Conservation (phyloP, 805 yeast genomes). For the Sugiyamaella marilandica region DNA sequence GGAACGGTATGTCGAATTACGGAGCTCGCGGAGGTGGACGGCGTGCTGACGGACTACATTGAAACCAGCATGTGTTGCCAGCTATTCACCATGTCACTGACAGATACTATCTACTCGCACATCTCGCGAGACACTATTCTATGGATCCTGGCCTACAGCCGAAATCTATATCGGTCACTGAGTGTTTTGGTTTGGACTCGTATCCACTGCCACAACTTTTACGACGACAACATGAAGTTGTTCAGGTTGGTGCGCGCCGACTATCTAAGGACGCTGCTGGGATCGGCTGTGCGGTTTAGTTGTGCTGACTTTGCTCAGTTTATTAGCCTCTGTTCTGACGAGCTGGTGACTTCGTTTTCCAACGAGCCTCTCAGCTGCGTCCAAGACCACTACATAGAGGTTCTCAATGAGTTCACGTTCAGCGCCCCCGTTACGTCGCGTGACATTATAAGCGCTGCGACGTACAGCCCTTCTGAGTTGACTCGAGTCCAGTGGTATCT, state of each 20-base stretch:
- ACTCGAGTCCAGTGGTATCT: neutral
- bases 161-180: neutral
- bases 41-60: neutral
- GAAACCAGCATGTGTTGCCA: neutral
- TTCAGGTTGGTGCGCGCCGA: slow-evolving; percentile 17
- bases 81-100: neutral
- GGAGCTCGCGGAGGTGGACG: neutral
- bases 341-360: slow-evolving; percentile 4
- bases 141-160: slow-evolving; percentile 7
- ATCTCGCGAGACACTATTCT: slow-evolving; percentile 18
- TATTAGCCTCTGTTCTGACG: slow-evolving; percentile 7
- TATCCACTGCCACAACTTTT: slow-evolving; percentile 2
- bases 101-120: slow-evolving; percentile 3
- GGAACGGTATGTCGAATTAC: neutral
- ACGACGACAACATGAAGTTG: neutral
- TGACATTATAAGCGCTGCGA: neutral
- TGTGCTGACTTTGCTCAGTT: neutral
- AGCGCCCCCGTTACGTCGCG: neutral
- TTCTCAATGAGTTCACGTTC: slow-evolving; percentile 3
- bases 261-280: slow-evolving; percentile 9
- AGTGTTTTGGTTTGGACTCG: slow-evolving; percentile 7
- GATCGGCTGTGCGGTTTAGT: neutral
- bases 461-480: neutral
- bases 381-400: slow-evolving; percentile 4
- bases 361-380: slow-evolving; percentile 7